phyloP scores from a whole-genome alignment of 352 stramenopile species.

The Pythium aquatile region DNA sequence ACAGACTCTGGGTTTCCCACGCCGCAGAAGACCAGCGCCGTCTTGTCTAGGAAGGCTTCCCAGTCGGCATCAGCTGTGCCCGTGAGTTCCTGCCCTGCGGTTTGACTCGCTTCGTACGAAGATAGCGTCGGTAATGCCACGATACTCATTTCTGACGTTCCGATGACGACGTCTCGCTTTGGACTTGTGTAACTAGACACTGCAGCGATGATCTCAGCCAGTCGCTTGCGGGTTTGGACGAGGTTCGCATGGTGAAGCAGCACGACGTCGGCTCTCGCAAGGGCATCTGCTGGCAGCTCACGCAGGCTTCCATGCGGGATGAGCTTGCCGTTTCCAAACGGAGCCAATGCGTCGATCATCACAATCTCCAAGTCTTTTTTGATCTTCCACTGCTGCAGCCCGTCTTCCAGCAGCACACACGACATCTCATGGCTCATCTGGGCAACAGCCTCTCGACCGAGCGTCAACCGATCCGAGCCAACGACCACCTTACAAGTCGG shows the following conservation, averaged over 20 bases:
- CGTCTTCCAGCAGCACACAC: conserved; percentile 60
- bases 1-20: conserved; percentile 72
- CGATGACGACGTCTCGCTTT: conserved; percentile 30
- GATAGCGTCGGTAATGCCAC: conserved; percentile 21
- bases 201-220: conserved; percentile 17
- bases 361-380: conserved; percentile 65
- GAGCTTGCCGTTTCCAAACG: conserved; percentile 61
- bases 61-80: background rate
- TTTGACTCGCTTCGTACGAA: conserved; percentile 12
- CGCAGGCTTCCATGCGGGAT: conserved; percentile 58
- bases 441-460: conserved; percentile 13
- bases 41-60: conserved; percentile 23
- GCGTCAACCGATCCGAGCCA: conserved; percentile 36
- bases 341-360: conserved; percentile 66
- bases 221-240: conserved; percentile 16
- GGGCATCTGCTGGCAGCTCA: conserved; percentile 41
- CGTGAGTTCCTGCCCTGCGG: background rate
- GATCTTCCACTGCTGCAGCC: conserved; percentile 68
- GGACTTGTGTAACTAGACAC: conserved; percentile 20
- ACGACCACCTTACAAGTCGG: conserved; percentile 41
- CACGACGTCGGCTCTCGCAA: conserved; percentile 49
- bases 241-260: conserved; percentile 61
- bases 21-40: conserved; percentile 49
- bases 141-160: conserved; percentile 51
- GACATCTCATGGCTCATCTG: conserved; percentile 29